These are phyloP conservation scores for Eucalyptus pumila DNA, from an alignment of 345 rosid genomes.

Conservation along the genomic window DNA sequence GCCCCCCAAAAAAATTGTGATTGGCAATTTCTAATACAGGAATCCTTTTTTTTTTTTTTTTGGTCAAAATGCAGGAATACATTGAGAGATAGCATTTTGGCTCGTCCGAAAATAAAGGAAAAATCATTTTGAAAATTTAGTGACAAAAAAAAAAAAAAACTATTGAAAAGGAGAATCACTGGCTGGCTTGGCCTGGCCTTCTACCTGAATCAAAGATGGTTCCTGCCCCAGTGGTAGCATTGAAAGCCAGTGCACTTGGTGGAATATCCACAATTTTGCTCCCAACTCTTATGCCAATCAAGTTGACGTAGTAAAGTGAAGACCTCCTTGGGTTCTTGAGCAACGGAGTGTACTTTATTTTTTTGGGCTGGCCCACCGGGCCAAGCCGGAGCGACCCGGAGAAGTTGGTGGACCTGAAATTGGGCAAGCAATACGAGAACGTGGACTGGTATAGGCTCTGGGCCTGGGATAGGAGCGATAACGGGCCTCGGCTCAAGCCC, in stretches of 20 bases:
- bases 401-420: constrained; percentile 55
- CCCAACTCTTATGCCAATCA: constrained; percentile 72
- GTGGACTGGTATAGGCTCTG: constrained; percentile 58
- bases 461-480: constrained; percentile 72
- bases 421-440: constrained; percentile 90
- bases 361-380: constrained; percentile 59
- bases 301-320: constrained; percentile 73
- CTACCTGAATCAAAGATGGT: constrained; percentile 93
- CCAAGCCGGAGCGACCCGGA: constrained; percentile 88
- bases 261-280: constrained; percentile 62
- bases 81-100: neutral
- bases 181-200: neutral
- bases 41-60: neutral
- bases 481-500: constrained; percentile 84
- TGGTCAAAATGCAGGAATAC: neutral
- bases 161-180: neutral
- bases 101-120: neutral
- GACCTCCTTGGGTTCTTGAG: constrained; percentile 74
- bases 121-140: neutral
- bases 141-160: neutral
- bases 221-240: constrained; percentile 73
- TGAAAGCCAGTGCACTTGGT: constrained; percentile 49
- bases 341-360: constrained; percentile 73
- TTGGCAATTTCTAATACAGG: neutral
- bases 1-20: neutral